phyloP scores from a whole-genome alignment of 1,284 basidiomycete genomes.

The Cutaneotrichosporon spelunceum region DNA sequence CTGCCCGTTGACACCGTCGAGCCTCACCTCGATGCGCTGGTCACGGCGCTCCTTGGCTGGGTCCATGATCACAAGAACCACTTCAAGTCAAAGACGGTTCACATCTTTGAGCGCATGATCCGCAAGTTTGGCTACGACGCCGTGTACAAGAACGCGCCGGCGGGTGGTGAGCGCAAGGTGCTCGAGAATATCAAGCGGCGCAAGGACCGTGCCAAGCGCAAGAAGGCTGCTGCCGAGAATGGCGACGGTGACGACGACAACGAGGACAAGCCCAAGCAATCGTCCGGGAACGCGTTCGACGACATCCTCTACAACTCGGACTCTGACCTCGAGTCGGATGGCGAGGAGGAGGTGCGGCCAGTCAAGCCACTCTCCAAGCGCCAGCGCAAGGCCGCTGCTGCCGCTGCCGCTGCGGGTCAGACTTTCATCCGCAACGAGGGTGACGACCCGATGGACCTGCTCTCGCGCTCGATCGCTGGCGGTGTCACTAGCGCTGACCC shows the following conservation, averaged over 20 bases:
- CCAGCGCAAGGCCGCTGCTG: conserved; percentile 32
- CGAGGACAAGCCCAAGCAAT: conserved; percentile 54
- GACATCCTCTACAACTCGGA: conserved; percentile 93
- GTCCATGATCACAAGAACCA: conserved; percentile 98
- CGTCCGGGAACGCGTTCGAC: conserved; percentile 83
- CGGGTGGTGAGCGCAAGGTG: conserved; percentile 67
- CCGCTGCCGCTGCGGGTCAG: conserved; percentile 30
- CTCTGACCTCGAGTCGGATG: conserved; percentile 73
- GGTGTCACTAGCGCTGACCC: conserved; percentile 61
- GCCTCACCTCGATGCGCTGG: conserved; percentile 70
- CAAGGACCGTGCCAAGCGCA: conserved; percentile 83
- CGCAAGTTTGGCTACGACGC: conserved; percentile 85
- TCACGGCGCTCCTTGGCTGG: conserved; percentile 84
- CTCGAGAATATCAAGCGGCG: conserved; percentile 86
- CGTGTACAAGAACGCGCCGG: conserved; percentile 59
- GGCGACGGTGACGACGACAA: conserved; percentile 55
- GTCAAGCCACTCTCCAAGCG: conserved; percentile 35
- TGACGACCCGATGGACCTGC: conserved; percentile 92
- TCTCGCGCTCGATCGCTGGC: conserved; percentile 71
- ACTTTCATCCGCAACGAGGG: conserved; percentile 74
- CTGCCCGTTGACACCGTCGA: conserved; percentile 68
- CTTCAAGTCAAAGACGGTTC: conserved; percentile 94
- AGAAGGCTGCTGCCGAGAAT: conserved; percentile 55
- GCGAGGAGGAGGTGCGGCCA: conserved; percentile 59
- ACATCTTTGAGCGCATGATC: conserved; percentile 95